Conservation (phyloP, 768 basidiomycete genomes). For the Suillus ampliporus region DNA sequence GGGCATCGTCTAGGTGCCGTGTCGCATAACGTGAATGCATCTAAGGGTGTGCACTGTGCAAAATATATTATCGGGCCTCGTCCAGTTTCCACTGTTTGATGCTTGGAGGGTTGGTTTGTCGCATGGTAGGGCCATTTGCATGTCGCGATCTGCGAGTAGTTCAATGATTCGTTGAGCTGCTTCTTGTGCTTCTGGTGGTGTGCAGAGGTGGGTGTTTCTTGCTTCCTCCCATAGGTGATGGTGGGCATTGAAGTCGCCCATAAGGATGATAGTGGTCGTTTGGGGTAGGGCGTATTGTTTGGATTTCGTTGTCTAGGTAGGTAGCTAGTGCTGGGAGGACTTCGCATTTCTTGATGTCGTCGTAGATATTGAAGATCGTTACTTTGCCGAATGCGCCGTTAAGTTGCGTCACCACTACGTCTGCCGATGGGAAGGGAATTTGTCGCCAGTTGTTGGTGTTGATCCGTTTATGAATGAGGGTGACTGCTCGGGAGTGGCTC, state of each 20-base stretch:
- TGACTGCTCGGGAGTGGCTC: neutral
- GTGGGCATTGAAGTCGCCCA: constrained; percentile 17
- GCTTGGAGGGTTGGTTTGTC: constrained; percentile 31
- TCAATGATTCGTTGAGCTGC: constrained; percentile 24
- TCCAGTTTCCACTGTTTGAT: constrained; percentile 29
- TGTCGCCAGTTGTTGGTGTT: neutral
- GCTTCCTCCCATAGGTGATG: constrained; percentile 37
- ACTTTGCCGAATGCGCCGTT: neutral
- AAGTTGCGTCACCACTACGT: constrained; percentile 26
- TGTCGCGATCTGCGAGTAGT: constrained; percentile 23
- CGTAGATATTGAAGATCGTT: constrained; percentile 24
- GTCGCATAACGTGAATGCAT: constrained; percentile 29
- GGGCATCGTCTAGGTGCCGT: constrained; percentile 19
- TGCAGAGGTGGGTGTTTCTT: constrained; percentile 25
- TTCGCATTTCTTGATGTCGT: constrained; percentile 10
- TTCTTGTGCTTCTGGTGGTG: constrained; percentile 16
- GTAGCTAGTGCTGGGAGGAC: neutral
- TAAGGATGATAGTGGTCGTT: neutral
- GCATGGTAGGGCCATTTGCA: constrained; percentile 16
- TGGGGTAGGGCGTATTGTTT: neutral
- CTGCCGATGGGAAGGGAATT: neutral
- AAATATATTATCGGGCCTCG: constrained; percentile 45
- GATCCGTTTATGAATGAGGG: neutral
- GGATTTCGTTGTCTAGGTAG: neutral
- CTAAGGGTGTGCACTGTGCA: constrained; percentile 9